Evolutionary conservation across 805 yeast species (phyloP).

Genomic region (Yarrowia osloensis): DNA sequence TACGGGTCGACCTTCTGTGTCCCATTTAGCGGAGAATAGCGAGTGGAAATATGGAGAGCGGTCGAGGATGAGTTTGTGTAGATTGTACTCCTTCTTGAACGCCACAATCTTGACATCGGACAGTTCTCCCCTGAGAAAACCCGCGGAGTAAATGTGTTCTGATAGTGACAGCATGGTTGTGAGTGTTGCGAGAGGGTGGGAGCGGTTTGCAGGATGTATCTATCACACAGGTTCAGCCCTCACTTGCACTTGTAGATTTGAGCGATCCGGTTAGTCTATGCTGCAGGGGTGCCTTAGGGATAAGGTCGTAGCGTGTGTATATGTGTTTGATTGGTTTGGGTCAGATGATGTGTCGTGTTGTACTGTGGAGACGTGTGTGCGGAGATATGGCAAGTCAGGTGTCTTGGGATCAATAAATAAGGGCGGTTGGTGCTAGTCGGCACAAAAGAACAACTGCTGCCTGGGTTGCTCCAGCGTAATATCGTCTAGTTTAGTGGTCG

Average conservation of each 20-base stretch:
- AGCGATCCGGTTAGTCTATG: slow-evolving; percentile 9
- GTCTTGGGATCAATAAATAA: neutral
- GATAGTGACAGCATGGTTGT: neutral
- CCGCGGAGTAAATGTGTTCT: slow-evolving; percentile 2
- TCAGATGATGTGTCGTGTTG: neutral
- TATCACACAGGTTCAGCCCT: no score
- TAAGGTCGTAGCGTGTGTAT: neutral
- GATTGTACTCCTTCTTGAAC: slow-evolving; percentile 48
- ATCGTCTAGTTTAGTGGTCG: slow-evolving; percentile 11
- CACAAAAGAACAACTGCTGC: neutral
- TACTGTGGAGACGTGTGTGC: neutral
- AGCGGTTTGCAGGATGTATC: no score
- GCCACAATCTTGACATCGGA: slow-evolving; percentile 49
- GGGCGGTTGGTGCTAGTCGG: neutral
- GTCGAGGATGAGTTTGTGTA: slow-evolving; percentile 51
- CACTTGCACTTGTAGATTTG: neutral
- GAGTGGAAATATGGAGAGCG: slow-evolving; percentile 53
- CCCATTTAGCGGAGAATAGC: slow-evolving; percentile 51
- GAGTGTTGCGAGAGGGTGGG: no score
- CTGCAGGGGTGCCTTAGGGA: neutral
- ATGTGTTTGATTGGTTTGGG: neutral
- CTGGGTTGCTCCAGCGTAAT: neutral
- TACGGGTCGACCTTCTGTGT: neutral
- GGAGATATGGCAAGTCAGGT: neutral
- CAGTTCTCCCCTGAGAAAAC: slow-evolving; percentile 14